Evolutionary conservation across 441 rosid species (phyloP), one percentile per base, ranked within the genome.

Genomic region (Jatropha multifida): DNA sequence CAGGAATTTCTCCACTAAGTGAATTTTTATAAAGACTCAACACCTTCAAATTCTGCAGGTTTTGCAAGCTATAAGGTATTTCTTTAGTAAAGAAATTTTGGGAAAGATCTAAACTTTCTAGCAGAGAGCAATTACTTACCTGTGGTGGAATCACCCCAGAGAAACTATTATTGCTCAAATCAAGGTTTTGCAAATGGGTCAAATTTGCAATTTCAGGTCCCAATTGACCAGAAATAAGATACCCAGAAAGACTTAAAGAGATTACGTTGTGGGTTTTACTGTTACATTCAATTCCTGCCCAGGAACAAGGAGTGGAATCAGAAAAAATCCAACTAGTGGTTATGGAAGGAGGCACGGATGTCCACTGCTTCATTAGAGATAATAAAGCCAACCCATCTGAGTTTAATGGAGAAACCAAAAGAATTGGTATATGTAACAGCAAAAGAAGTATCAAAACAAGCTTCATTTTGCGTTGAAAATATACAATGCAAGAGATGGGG

Each of bases 211-310:
- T 83, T 79, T 90, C 90, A 46, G 92, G 83, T 52, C 90, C 90
- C 49, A 94, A 69, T 54, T 68, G 86, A 18, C 96, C 96, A 70
- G 89, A 88, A 81, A 90, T 75, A 51, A 79, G 80, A 77, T 55
- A 75, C 8, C 71, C 18, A 4, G 87, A 65, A 69, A 94, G 85
- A 74, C 86, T 75, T 18, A 90, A 79, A 52, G 84, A 56, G 38
- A 79, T 71, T 4, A 90, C 96, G 52, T 72, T 59, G 44, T 26
- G 73, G 55, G 61, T 49, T n/a, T 1, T 27, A 55, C 0, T 23
- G 77, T 88, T 87, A 80, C 94, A 90, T 18, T 17, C 60, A 61
- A 94, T 73, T 66, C 97, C 96, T 2, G 76, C 71, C 97, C 97
- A 94, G 14, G 79, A 72, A 82, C 97, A 92, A 2, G 91, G 94